A percentile compares a stretch with the other conserved stretches of the same genome.
These are phyloP conservation scores for Usnea hakonensis DNA, from an alignment of 495 filamentous ascomycete species.

Conservation along the genomic window DNA sequence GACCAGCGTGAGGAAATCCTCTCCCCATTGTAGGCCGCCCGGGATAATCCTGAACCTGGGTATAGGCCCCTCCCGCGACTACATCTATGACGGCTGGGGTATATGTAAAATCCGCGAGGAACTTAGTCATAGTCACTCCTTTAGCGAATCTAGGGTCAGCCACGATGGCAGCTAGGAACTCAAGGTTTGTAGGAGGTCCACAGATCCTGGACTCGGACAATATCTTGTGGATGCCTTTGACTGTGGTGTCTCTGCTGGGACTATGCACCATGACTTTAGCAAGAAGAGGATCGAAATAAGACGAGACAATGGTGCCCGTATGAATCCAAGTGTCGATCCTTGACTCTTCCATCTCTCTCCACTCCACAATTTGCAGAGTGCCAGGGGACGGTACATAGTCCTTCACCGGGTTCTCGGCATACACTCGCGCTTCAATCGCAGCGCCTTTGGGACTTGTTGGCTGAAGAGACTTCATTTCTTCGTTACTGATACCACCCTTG, in stretches of 20 bases:
- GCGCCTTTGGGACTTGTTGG: slow-evolving; percentile 32
- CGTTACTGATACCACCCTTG: slow-evolving; percentile 33
- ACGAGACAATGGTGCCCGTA: slow-evolving; percentile 45
- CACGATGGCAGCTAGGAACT: slow-evolving; percentile 45
- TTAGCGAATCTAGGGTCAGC: slow-evolving; percentile 32
- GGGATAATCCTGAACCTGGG: slow-evolving; percentile 51
- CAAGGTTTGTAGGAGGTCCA: slow-evolving; percentile 51
- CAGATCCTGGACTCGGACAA: slow-evolving; percentile 39
- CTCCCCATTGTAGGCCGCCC: slow-evolving; percentile 42
- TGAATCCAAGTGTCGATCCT: slow-evolving; percentile 58
- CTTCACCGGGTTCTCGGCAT: slow-evolving; percentile 52
- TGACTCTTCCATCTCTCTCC: slow-evolving; percentile 35
- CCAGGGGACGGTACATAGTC: slow-evolving; percentile 53
- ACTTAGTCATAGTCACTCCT: slow-evolving; percentile 49
- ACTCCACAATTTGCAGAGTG: slow-evolving; percentile 47
- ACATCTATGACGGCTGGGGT: slow-evolving; percentile 47
- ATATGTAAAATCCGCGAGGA: slow-evolving; percentile 44
- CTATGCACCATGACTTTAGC: slow-evolving; percentile 54
- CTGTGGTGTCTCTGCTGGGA: slow-evolving; percentile 34
- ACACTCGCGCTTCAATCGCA: slow-evolving; percentile 55
- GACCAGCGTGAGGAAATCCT: slow-evolving; percentile 37
- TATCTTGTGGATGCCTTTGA: slow-evolving; percentile 37
- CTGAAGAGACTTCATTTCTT: slow-evolving; percentile 31
- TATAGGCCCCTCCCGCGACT: slow-evolving; percentile 48
- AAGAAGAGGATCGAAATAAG: slow-evolving; percentile 54